Base-by-base conservation (phyloP, 1,139 yeast genomes). In the Yamadazyma trypodendri region DNA sequence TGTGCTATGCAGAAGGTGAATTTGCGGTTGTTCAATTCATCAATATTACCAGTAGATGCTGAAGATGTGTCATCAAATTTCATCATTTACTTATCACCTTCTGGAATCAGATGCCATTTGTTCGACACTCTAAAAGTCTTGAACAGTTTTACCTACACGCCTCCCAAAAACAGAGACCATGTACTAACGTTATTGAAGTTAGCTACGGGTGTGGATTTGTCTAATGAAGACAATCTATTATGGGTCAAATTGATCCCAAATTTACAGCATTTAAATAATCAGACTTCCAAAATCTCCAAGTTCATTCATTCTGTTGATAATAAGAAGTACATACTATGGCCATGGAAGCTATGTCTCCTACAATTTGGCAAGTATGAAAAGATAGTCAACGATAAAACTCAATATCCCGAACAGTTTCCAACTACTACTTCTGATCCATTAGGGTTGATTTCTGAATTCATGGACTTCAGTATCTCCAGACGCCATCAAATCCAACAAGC, bases 211-310 rank as follows among this genome's bases (percentile, higher is more conserved):
- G 62, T 79, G 1, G 72, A 71, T 13, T 46, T 44, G 21, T 41
- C 48, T 4, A 15, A 35, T n/a, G 48, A 43, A 22, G 30, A 36
- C 16, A 39, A 39, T 17, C 24, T 48, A 4, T 29, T 66, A 39
- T 84, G 92, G 92, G 72, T 84, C 12, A 81, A 77, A 54, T 58
- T 84, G 15, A 68, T 81, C 7, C 90, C 92, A 2, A 80, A 82
- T 48, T 55, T 84, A 38, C 76, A 74, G 44, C 89, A 82, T 54
- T 65, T 83, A 42, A 83, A 80, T 55, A 84, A 82, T 25, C 75
- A 79, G 45, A 80, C 89, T 0, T 81, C 88, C 0, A 68, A 68
- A n/a, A 71, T 84, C 2, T 65, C 88, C 9, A 67, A 71, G 24
- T 84, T 57, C 42, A 60, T 77, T 32, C 78, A 73, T 49, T 63